phyloP scores from a whole-genome alignment of 2,329 filamentous ascomycete species.

The Parastagonospora avenae region DNA sequence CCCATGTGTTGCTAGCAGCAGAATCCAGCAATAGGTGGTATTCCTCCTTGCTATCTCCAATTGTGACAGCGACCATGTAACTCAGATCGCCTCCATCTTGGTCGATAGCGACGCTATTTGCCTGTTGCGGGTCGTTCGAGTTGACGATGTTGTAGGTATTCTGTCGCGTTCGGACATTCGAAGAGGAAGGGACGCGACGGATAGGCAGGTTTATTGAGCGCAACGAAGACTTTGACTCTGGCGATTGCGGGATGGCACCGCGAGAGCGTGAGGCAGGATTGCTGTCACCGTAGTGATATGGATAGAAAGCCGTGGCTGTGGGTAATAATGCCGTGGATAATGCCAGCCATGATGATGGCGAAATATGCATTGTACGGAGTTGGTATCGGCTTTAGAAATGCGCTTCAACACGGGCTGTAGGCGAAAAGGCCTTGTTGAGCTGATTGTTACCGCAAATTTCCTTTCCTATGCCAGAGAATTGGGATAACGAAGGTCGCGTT shows the following conservation, averaged over 20 bases:
- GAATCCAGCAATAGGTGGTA: constrained; percentile 62
- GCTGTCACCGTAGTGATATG: constrained; percentile 29
- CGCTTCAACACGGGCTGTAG: no score
- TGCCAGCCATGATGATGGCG: constrained; percentile 26
- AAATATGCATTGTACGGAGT: constrained; percentile 15
- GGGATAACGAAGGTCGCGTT: no score
- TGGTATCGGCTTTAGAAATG: no score
- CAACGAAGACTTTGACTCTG: constrained; percentile 3
- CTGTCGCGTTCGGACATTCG: constrained; percentile 45
- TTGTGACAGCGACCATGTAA: constrained; percentile 58
- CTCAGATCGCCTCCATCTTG: constrained; percentile 61
- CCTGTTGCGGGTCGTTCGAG: constrained; percentile 35
- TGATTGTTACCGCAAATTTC: no score
- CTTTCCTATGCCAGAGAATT: no score
- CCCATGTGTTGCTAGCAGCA: constrained; percentile 73
- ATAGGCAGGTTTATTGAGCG: constrained; percentile 33
- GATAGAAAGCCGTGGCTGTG: constrained; percentile 42
- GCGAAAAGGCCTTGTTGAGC: no score
- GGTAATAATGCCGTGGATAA: constrained; percentile 32
- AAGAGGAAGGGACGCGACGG: constrained; percentile 35
- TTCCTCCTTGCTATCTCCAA: constrained; percentile 56
- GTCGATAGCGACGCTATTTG: constrained; percentile 57
- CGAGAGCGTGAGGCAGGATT: constrained; percentile 5
- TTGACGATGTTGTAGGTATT: constrained; percentile 55
- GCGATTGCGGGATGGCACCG: constrained; percentile 8